These are phyloP conservation scores for Backusella tarrabulga DNA, from an alignment of 192 early-diverging fungal genomes.

Conservation along the genomic window DNA sequence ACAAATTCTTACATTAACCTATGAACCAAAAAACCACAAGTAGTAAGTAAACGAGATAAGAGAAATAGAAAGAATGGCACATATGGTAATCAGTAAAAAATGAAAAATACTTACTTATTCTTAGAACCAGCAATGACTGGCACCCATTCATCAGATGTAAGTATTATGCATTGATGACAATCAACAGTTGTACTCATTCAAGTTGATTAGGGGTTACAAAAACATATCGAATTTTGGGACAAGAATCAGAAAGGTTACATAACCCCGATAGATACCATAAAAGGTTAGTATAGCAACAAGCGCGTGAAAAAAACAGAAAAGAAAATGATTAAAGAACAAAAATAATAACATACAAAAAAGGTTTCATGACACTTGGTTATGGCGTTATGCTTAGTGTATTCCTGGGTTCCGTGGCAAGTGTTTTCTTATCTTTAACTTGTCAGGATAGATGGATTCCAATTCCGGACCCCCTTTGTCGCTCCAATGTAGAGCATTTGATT, in stretches of 20 bases:
- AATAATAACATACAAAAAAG: constrained; percentile 1
- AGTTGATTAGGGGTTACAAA: constrained; percentile 10
- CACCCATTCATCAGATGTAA: neutral
- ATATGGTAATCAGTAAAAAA: neutral
- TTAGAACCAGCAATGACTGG: neutral
- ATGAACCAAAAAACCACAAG: neutral
- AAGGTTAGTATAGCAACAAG: neutral
- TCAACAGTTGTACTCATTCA: neutral
- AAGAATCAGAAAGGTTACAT: constrained; percentile 14
- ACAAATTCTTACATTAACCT: neutral
- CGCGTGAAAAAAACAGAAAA: neutral
- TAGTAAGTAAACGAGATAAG: neutral
- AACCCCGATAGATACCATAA: constrained; percentile 12
- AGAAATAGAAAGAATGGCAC: neutral
- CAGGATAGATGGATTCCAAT: constrained; percentile 14
- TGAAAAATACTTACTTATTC: neutral
- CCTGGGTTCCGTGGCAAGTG: neutral
- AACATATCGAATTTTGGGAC: constrained; percentile 18
- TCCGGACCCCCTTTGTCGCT: constrained; percentile 1
- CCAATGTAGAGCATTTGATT: neutral
- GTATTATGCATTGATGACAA: neutral
- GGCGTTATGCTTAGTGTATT: constrained; percentile 1
- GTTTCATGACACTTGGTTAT: constrained; percentile 16
- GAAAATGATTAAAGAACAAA: neutral
- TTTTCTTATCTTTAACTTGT: constrained; percentile 5